Conservation (phyloP, 1,284 basidiomycete species). For the Microbotryum violaceum region DNA sequence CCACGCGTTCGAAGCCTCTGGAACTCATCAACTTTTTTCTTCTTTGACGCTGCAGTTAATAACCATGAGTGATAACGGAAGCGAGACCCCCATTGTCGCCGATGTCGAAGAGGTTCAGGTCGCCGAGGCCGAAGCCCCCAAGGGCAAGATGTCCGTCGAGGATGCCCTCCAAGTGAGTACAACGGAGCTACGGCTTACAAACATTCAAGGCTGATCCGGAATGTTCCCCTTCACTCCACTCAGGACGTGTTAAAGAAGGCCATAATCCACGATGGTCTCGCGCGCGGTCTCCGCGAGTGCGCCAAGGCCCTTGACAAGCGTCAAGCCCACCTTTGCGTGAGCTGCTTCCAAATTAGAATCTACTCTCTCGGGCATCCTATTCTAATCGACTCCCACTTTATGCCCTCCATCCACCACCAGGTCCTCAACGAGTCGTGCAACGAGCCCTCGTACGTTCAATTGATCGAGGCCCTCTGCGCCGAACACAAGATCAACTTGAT, state of each 20-base stretch:
- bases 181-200: neutral
- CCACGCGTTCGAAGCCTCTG: neutral
- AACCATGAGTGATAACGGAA: constrained; percentile 30
- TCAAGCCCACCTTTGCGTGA: constrained; percentile 84
- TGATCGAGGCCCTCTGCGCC: constrained; percentile 97
- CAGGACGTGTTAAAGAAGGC: constrained; percentile 93
- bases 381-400: no score
- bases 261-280: constrained; percentile 94
- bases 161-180: constrained; percentile 80
- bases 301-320: constrained; percentile 98
- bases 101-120: constrained; percentile 46
- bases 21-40: neutral
- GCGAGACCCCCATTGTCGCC: constrained; percentile 45
- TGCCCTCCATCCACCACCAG: no score
- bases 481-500: constrained; percentile 85
- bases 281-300: constrained; percentile 93
- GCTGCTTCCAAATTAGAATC: no score
- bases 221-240: neutral
- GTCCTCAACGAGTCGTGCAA: constrained; percentile 98
- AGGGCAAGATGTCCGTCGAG: constrained; percentile 89
- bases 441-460: constrained; percentile 99
- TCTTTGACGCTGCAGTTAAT: neutral
- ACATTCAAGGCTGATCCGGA: no score
- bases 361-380: no score
- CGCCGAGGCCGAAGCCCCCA: constrained; percentile 74